Evolutionary conservation across 1,284 basidiomycete genomes (phyloP), one percentile per base, ranked within the genome.

Genomic region (Rhodofomes roseus): DNA sequence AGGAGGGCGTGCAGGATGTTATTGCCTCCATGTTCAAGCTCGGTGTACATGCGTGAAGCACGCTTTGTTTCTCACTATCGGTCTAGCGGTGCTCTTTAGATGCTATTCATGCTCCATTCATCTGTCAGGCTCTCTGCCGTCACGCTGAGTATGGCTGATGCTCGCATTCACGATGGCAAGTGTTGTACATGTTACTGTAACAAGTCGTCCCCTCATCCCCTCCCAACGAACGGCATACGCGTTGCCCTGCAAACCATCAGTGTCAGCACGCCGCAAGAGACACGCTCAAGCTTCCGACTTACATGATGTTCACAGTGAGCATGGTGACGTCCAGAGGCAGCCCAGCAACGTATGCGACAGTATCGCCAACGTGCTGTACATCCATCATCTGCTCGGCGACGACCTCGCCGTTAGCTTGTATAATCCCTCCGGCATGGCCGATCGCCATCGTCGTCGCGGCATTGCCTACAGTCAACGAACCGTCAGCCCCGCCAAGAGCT

Each of bases 241-340:
- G 70, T 70, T 11, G 71, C 70, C 70, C 71, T 72, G 48, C 16
- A 31, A n/a, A 40, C 4, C 2, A 34, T 44, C 14, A 58, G 29
- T 25, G 39, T 23, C 39, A 12, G 27, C 4, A 41, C 52, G 29
- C 18, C 29, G 27, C 44, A 34, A n/a, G 14, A n/a, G 1, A 44
- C 27, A 29, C 20, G 18, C n/a, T 29, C 25, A 36, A 6, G 41
- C 41, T 23, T 2, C 39, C 5, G 9, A 78, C 89, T 65, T 66
- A 91, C 90, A 92, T 87, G 68, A 93, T 86, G 52, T 82, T 88
- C 68, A 89, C 79, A 36, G 86, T 81, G 44, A 92, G 79, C 55
- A 93, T 82, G 27, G 88, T 86, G 2, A 90, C 87, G 55, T 85
- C 81, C 18, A 80, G 78, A 0, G 89, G 89, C 41, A 94, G 75